A percentile compares a stretch with the other conserved stretches of the same genome.
phyloP scores from a whole-genome alignment of 257 asterid species.

The Penstemon eatonii region DNA sequence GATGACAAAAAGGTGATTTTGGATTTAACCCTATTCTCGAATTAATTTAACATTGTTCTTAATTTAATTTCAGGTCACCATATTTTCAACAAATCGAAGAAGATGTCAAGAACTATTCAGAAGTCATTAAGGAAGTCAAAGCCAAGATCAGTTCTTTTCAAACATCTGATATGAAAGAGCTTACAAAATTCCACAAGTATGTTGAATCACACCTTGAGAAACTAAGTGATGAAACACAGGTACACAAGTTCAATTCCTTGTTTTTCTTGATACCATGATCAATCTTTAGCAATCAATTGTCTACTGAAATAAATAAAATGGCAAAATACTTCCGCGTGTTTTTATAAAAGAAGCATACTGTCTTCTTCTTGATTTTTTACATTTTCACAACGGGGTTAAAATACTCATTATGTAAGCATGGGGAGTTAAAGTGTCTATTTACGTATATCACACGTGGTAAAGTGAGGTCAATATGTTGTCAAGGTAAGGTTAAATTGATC shows the following conservation, averaged over 20 bases:
- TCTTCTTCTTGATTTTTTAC: no score
- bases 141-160: slow-evolving; percentile 45
- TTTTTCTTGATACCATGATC: neutral
- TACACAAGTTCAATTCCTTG: slow-evolving; percentile 7
- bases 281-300: slow-evolving; percentile 1
- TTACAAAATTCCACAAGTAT: slow-evolving; percentile 51
- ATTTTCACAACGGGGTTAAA: no score
- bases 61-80: slow-evolving; percentile 56
- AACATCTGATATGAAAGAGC: slow-evolving; percentile 69
- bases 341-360: no score
- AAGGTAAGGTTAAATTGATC: no score
- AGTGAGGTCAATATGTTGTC: no score
- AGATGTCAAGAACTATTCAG: slow-evolving; percentile 55
- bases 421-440: no score
- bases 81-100: slow-evolving; percentile 81
- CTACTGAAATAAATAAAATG: no score
- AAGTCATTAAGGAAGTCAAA: slow-evolving; percentile 50
- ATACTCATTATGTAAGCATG: no score
- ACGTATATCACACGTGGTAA: no score
- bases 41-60: no score
- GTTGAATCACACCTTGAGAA: slow-evolving; percentile 74
- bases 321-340: no score
- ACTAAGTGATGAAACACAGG: slow-evolving; percentile 75
- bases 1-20: slow-evolving; percentile 75
- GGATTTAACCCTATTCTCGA: no score